phyloP scores from a whole-genome alignment of 164 flowering plant species.

The Litsea cubeba region DNA sequence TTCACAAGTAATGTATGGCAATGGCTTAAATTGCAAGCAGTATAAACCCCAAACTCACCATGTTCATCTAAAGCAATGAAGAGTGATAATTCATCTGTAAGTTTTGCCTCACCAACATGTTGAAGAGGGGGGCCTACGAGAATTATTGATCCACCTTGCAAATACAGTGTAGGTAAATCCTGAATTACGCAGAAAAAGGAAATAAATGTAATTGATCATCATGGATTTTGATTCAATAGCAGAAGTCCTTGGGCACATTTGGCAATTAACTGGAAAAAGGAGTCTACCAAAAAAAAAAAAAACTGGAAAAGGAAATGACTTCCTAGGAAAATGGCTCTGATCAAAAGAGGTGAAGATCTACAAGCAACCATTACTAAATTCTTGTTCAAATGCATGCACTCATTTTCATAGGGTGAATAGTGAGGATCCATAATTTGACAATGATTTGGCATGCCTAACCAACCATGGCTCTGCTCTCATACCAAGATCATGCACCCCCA shows the following conservation, averaged over 20 bases:
- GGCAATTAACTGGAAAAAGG: neutral
- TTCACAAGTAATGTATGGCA: neutral
- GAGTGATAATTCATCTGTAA: conserved; percentile 66
- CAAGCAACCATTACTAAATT: too few species aligned
- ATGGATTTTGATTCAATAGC: conserved; percentile 3
- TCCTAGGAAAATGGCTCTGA: too few species aligned
- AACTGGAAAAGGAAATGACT: too few species aligned
- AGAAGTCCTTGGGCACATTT: neutral
- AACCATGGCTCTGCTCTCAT: too few species aligned
- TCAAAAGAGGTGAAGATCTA: too few species aligned
- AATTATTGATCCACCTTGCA: conserved; percentile 85
- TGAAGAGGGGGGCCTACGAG: conserved; percentile 70
- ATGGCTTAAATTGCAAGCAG: neutral
- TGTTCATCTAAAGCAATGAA: conserved; percentile 73
- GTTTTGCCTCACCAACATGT: conserved; percentile 66
- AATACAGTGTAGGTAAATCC: conserved; percentile 83
- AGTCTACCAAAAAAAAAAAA: neutral
- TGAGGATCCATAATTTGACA: conserved; percentile 4
- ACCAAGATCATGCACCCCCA: too few species aligned
- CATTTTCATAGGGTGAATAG: too few species aligned
- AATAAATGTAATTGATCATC: neutral
- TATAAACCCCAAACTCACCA: conserved; percentile 38
- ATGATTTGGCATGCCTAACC: neutral
- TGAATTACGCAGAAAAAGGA: conserved; percentile 20
- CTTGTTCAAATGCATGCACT: too few species aligned